Evolutionary conservation across 371 early-diverging fungal genomes (phyloP).

Genomic region (Mucor lusitanicus): DNA sequence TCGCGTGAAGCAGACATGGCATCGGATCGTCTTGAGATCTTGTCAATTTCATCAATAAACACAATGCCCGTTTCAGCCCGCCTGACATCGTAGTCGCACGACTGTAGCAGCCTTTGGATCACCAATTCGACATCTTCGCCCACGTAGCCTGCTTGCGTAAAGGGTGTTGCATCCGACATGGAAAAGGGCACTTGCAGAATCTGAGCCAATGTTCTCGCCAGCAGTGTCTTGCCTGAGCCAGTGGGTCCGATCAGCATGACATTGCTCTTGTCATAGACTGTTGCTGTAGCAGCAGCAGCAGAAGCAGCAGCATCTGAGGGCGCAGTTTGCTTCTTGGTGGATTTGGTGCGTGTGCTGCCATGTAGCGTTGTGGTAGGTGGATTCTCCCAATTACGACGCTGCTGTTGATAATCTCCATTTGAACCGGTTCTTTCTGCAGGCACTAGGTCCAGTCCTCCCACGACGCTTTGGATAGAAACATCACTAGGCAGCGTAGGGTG

Average conservation of each 20-base stretch:
- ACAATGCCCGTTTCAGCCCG: conserved; percentile 88
- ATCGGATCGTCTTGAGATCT: conserved; percentile 79
- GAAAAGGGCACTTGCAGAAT: conserved; percentile 88
- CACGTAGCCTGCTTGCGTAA: conserved; percentile 93
- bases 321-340: conserved; percentile 1
- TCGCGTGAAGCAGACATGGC: conserved; percentile 76
- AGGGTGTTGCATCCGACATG: conserved; percentile 89
- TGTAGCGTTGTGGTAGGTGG: conserved; percentile 16
- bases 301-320: conserved; percentile 15
- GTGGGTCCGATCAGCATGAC: conserved; percentile 86
- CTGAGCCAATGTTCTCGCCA: conserved; percentile 85
- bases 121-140: conserved; percentile 92
- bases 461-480: conserved; percentile 6
- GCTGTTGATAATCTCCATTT: not conserved
- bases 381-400: conserved; percentile 29
- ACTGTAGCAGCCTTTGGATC: conserved; percentile 83
- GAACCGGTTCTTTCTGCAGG: conserved; percentile 23
- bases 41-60: conserved; percentile 93
- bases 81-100: conserved; percentile 83
- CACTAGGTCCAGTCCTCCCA: conserved; percentile 14
- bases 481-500: conserved; percentile 18
- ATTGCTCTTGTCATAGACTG: conserved; percentile 86
- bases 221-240: conserved; percentile 84
- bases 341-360: not conserved
- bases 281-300: too few species aligned